Evolutionary conservation across 148 eudicot genomes (phyloP).

Genomic region (Polygonum aviculare): DNA sequence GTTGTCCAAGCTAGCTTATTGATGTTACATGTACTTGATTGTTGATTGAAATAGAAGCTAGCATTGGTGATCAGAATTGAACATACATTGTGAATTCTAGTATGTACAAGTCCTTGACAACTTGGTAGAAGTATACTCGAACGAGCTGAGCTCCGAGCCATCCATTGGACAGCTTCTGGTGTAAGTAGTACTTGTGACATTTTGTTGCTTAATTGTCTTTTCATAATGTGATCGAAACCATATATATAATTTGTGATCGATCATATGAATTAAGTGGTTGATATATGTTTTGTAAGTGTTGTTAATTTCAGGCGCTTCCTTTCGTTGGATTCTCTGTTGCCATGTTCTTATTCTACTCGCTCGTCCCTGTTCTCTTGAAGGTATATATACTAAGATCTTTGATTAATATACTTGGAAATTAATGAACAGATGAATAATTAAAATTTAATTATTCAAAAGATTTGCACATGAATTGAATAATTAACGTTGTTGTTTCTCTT

Average conservation of each 20-base stretch:
- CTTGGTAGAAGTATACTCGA: conserved; percentile 63
- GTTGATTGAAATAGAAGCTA: no score
- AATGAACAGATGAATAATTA: not conserved
- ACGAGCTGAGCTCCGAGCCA: conserved; percentile 59
- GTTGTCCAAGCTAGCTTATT: no score
- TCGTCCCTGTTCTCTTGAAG: conserved; percentile 72
- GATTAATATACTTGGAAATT: no score
- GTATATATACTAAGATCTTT: conserved; percentile 19
- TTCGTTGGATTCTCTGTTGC: conserved; percentile 68
- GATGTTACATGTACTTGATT: no score
- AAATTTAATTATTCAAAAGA: no score
- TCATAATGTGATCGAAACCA: no score
- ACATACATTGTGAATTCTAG: not conserved
- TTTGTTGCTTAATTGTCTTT: not conserved
- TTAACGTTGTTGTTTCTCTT: not conserved
- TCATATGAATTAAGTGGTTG: not conserved
- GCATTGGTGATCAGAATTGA: no score
- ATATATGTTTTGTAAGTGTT: not conserved
- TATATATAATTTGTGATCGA: not conserved
- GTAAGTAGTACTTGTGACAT: conserved; percentile 25
- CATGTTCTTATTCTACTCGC: conserved; percentile 84
- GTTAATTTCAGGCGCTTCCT: conserved; percentile 47
- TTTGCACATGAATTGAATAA: no score
- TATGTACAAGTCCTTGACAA: not conserved
- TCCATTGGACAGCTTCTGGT: conserved; percentile 75